These are phyloP conservation scores for Tylopilus rubrobrunneus DNA, from an alignment of 768 basidiomycete genomes.

Conservation along the genomic window DNA sequence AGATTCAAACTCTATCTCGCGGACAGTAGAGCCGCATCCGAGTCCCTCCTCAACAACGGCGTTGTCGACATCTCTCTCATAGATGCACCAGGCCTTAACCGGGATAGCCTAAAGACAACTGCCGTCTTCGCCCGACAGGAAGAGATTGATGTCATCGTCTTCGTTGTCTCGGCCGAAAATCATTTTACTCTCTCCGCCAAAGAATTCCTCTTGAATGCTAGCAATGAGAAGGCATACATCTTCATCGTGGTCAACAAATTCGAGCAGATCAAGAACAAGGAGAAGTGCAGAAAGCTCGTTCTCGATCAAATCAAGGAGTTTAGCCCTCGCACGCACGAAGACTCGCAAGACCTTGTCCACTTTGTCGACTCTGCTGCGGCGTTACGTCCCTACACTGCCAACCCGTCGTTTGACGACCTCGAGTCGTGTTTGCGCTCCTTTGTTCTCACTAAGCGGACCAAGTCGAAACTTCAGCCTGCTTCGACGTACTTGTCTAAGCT, in stretches of 20 bases:
- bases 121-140: conserved; percentile 93
- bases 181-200: conserved; percentile 96
- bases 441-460: conserved; percentile 92
- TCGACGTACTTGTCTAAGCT: conserved; percentile 88
- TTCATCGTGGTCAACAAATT: conserved; percentile 99
- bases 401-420: conserved; percentile 78
- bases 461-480: conserved; percentile 92
- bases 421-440: conserved; percentile 90
- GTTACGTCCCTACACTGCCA: conserved; percentile 60
- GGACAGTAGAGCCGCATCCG: conserved; percentile 71
- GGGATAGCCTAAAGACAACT: conserved; percentile 92
- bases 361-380: conserved; percentile 91
- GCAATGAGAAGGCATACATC: conserved; percentile 95
- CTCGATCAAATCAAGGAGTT: conserved; percentile 92
- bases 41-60: conserved; percentile 90
- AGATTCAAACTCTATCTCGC: conserved; percentile 87
- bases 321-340: conserved; percentile 88
- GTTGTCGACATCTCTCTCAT: conserved; percentile 97
- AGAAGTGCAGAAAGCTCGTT: conserved; percentile 81
- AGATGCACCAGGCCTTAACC: conserved; percentile 96
- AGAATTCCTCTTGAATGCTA: conserved; percentile 90
- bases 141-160: conserved; percentile 98
- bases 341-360: conserved; percentile 91
- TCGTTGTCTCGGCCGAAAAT: conserved; percentile 96
- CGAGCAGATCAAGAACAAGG: conserved; percentile 93